Evolutionary conservation across 306 rosid genomes (phyloP), one percentile per base, ranked within the genome.

Genomic region (Pterocarpus macrocarpus): DNA sequence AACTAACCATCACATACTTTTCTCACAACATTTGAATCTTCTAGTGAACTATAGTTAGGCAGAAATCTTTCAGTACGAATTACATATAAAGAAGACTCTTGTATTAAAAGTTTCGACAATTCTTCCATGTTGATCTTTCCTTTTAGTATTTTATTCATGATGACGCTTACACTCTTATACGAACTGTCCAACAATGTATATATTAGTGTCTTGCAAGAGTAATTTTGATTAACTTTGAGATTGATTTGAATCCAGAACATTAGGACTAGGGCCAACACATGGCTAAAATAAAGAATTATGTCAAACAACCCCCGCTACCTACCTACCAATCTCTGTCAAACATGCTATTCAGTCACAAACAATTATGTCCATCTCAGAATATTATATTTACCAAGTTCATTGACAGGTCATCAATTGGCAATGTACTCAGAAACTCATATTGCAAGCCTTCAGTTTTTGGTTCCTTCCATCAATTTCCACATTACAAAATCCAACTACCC

Each of bases 311-410:
- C 53, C 70, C 52, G 39, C 65, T 80, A 41, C 72, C 71, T 69
- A 72, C 30, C 50, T 65, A 53, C 73, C 41, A 73, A 50, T 63
- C 63, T 78, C 79, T 13, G 36, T 12, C 53, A 49, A 82, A 68
- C 61, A 55, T 36, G 77, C 63, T 63, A 38, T 75, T 75, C 73
- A 79, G 35, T 49, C 44, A 36, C 68, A 73, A 64, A 59, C 22
- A 44, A 38, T 47, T 16, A 69, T 16, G 33, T 35, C 78, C 69
- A 39, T 69, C 80, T 82, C 55, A 49, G 17, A 79, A 57, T 65
- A 69, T 70, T 32, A 45, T 69, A 79, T 55, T 56, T 43, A 39
- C 53, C 56, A 63, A 63, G 9, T 56, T 79, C 58, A 63, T 45
- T 49, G 53, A 7, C 14, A 44, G n/a, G 52, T 45, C 50, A 57